Evolutionary conservation across 768 basidiomycete species (phyloP).

Genomic region (Lactifluus pinguis): DNA sequence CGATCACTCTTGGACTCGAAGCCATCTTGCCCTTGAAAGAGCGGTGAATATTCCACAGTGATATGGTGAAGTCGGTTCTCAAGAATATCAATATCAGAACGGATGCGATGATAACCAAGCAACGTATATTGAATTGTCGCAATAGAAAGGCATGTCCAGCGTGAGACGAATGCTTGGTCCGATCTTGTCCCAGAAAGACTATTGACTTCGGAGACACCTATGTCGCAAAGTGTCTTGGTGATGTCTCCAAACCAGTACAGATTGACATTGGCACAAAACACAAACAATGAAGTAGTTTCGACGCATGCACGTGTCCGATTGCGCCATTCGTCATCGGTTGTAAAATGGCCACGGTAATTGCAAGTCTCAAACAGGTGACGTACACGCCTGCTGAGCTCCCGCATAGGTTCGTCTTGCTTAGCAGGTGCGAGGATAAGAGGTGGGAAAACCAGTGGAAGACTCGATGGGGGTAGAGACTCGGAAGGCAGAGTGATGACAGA

Average conservation of each 20-base stretch:
- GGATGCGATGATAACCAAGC: neutral
- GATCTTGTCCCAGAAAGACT: neutral
- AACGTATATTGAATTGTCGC: neutral
- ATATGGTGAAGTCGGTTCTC: no score
- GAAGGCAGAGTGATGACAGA: no score
- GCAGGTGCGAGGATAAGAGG: no score
- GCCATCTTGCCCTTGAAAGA: no score
- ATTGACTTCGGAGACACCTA: neutral
- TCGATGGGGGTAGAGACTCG: no score
- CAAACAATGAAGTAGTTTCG: neutral
- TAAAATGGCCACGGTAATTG: neutral
- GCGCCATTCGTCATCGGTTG: neutral
- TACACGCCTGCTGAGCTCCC: slow-evolving; percentile 2
- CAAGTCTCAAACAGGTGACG: slow-evolving; percentile 5
- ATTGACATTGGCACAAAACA: neutral
- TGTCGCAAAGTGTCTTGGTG: neutral
- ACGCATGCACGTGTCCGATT: slow-evolving; percentile 3
- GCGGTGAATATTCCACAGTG: no score
- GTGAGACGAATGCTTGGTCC: neutral
- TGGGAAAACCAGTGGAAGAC: no score
- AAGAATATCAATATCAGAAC: no score
- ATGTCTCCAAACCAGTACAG: slow-evolving; percentile 8
- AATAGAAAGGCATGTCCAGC: no score
- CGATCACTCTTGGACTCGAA: neutral
- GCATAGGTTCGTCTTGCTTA: no score